These are phyloP conservation scores for Claviceps citrina DNA, from an alignment of 2,329 filamentous ascomycete genomes.

Conservation along the genomic window DNA sequence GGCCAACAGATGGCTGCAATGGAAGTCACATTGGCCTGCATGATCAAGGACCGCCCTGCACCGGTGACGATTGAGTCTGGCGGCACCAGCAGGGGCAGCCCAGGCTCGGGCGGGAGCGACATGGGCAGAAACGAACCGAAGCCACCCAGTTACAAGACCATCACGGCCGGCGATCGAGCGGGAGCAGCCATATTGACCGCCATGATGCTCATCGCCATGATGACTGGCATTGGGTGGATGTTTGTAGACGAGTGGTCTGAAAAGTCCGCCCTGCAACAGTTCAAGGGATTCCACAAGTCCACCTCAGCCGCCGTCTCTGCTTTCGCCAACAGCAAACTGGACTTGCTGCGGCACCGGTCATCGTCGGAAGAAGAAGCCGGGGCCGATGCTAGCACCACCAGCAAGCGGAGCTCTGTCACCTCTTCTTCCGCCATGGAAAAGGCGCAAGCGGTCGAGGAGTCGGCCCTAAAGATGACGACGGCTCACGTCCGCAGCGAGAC, in stretches of 20 bases:
- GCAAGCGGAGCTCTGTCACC: constrained; percentile 11
- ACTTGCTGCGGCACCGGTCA: neutral
- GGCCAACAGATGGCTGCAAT: constrained; percentile 58
- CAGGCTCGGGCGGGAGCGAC: constrained; percentile 31
- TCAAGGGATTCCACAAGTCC: constrained; percentile 13
- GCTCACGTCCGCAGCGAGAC: constrained; percentile 11
- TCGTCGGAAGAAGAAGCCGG: constrained; percentile 12
- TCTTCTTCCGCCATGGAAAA: constrained; percentile 10
- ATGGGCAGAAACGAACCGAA: constrained; percentile 21
- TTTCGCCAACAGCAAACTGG: constrained; percentile 6
- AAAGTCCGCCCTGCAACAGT: constrained; percentile 17
- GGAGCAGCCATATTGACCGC: constrained; percentile 53
- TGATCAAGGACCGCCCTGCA: constrained; percentile 29
- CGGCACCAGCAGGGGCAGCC: constrained; percentile 38
- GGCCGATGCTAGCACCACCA: constrained; percentile 3
- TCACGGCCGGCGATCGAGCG: constrained; percentile 45
- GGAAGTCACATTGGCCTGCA: constrained; percentile 47
- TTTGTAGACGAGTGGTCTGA: constrained; percentile 31
- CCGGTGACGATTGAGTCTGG: constrained; percentile 37
- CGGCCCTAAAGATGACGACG: constrained; percentile 9
- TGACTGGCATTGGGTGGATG: constrained; percentile 37
- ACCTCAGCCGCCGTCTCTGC: constrained; percentile 9
- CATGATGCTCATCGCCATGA: constrained; percentile 36
- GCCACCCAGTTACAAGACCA: constrained; percentile 12
- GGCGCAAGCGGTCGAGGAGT: constrained; percentile 7